Evolutionary conservation across 257 asterid species (phyloP).

Genomic region (Marsdenia floribunda): DNA sequence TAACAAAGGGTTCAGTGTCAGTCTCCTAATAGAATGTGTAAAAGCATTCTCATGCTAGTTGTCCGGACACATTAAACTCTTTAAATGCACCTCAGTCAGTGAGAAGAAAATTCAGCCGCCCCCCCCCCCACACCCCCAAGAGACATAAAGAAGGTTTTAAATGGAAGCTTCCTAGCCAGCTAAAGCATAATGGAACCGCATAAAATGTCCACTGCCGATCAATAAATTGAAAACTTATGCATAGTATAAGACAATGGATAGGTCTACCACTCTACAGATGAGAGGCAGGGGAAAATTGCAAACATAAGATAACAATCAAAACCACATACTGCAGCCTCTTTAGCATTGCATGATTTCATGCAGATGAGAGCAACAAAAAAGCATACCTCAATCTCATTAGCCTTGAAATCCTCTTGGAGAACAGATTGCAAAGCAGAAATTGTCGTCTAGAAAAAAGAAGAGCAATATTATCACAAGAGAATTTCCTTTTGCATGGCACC

Average conservation of each 20-base stretch:
- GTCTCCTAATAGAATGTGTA: too few species aligned
- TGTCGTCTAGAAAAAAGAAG: conserved; percentile 52
- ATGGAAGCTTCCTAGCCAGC: background rate
- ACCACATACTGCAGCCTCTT: too few species aligned
- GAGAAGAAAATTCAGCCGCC: background rate
- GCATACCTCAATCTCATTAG: conserved; percentile 96
- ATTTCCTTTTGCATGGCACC: background rate
- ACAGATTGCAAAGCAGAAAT: conserved; percentile 95
- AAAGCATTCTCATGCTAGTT: too few species aligned
- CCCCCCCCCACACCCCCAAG: background rate
- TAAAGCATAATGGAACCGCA: background rate
- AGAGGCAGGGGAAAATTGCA: background rate
- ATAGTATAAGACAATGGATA: background rate
- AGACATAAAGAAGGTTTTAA: background rate
- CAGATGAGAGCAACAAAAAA: background rate
- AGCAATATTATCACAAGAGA: conserved; percentile 17
- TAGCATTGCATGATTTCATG: too few species aligned
- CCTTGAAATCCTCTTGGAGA: conserved; percentile 96
- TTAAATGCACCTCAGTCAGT: background rate
- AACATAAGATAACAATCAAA: background rate
- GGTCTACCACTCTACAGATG: background rate
- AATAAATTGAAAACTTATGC: background rate
- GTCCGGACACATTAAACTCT: too few species aligned
- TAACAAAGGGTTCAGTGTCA: too few species aligned
- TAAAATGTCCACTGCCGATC: background rate